Base-by-base conservation (phyloP, 2,329 filamentous ascomycete species). In the Trichoderma endophyticum region DNA sequence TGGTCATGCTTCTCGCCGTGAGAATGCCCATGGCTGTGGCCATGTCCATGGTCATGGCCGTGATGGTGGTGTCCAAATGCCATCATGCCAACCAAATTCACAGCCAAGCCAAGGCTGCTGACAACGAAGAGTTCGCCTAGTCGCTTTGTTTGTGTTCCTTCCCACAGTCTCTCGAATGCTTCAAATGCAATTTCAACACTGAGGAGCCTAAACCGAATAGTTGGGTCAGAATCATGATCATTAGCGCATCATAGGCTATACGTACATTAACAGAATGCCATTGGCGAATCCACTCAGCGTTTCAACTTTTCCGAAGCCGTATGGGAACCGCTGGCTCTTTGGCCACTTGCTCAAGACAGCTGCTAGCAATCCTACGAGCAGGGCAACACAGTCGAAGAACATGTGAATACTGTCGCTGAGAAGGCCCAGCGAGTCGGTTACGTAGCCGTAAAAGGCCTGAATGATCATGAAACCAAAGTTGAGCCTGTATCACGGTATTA, bases 341-440 rank as follows among this genome's bases (percentile, higher is more conserved):
- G 95, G 94, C 95, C 96, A 98, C 82, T 98, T 98, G 82, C 93
- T 96, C 85, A 97, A 93, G 6, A 99, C 94, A 2, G 95, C 92
- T 32, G 96, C 96, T 76, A 95, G 92, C 11, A 99, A 86, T 12
- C 96, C 96, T 43, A 99, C 94, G 1, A 93, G 89, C 32, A 99
- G 87, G 24, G 95, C 96, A 43, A 98, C 90, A 76, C 96, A 99
- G 82, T 99, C 96, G 77, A 99, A 98, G 78, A 99, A 95, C 96
- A 99, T 99, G 83, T 99, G 96, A 74, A 99, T 96, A 78, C 95
- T 98, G 82, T 99, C 96, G 76, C 94, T 97, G 21, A 99, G 88
- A n/a, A 99, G 86, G 3, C 96, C 96, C 6, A 99, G 85, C 0
- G 96, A 99, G 76, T 97, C 95, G 4, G 94, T 98, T 12, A 96